A percentile compares a stretch with the other conserved stretches of the same genome.
phyloP scores from a whole-genome alignment of 805 yeast genomes.

The Sugiyamaella qingdaonensis region DNA sequence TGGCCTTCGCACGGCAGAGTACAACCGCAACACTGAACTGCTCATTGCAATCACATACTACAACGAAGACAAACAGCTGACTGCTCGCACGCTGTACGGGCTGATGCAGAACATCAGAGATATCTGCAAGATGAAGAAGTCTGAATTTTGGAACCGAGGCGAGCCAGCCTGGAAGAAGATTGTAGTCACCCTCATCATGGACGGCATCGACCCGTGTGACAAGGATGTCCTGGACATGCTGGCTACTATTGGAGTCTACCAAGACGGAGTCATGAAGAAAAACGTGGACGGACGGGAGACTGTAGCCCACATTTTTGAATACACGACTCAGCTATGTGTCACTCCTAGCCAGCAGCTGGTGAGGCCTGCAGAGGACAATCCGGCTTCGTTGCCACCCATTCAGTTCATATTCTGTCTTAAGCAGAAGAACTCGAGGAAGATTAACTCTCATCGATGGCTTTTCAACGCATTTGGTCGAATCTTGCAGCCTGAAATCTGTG shows the following conservation, averaged over 20 bases:
- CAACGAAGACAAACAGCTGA: conserved; percentile 59
- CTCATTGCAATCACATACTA: conserved; percentile 62
- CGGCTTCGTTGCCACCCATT: conserved; percentile 49
- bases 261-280: conserved; percentile 60
- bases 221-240: conserved; percentile 58
- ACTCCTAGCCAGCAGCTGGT: conserved; percentile 43
- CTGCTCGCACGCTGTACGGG: conserved; percentile 60
- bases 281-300: conserved; percentile 57
- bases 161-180: conserved; percentile 60
- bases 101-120: conserved; percentile 61
- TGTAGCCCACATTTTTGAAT: conserved; percentile 62
- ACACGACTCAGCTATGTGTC: conserved; percentile 51
- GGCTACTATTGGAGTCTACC: conserved; percentile 63
- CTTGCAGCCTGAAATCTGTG: conserved; percentile 53
- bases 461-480: conserved; percentile 60
- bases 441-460: conserved; percentile 67
- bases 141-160: conserved; percentile 47
- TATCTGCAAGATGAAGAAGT: conserved; percentile 45
- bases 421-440: conserved; percentile 59
- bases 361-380: conserved; percentile 51
- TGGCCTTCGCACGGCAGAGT: conserved; percentile 52
- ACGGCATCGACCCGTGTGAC: conserved; percentile 63
- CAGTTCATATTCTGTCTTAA: conserved; percentile 59
- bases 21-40: conserved; percentile 56
- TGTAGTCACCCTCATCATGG: conserved; percentile 59